Percentiles rank a stretch among this genome's conserved stretches.
phyloP scores from a whole-genome alignment of 495 filamentous ascomycete genomes.

The Hypoxylon subgilvum region DNA sequence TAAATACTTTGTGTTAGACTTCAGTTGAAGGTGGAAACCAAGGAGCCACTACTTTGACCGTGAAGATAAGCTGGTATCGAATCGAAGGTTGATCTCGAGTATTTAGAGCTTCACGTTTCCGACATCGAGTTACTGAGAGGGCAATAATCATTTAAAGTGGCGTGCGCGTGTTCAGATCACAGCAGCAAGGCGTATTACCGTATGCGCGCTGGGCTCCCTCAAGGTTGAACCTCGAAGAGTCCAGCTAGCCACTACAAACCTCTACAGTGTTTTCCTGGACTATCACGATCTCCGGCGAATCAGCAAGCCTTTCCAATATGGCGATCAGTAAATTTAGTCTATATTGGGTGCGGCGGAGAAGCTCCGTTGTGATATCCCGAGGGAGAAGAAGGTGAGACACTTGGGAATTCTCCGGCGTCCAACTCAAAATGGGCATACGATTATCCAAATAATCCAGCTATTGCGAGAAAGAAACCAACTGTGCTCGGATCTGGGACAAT shows the following conservation, averaged over 20 bases:
- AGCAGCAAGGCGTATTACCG: no score
- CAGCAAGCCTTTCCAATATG: neutral
- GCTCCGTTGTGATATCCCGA: slow-evolving; percentile 8
- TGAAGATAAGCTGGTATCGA: no score
- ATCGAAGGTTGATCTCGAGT: no score
- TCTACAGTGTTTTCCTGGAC: neutral
- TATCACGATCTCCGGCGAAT: neutral
- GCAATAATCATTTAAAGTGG: no score
- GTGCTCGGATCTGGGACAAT: neutral
- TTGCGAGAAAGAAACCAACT: neutral
- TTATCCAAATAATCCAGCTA: neutral
- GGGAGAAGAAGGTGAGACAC: neutral
- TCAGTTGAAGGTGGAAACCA: no score
- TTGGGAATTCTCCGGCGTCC: neutral
- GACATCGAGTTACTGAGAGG: no score
- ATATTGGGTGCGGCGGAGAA: neutral
- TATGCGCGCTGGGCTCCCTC: neutral
- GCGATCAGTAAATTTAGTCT: neutral
- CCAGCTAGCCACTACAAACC: neutral
- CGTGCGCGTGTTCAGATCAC: no score
- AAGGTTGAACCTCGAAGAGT: neutral
- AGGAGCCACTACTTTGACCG: no score
- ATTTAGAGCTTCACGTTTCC: no score
- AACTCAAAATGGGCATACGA: neutral
- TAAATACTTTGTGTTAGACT: no score